These are phyloP conservation scores for Blastobotrys serpentis DNA, from an alignment of 1,139 yeast species.

Conservation along the genomic window DNA sequence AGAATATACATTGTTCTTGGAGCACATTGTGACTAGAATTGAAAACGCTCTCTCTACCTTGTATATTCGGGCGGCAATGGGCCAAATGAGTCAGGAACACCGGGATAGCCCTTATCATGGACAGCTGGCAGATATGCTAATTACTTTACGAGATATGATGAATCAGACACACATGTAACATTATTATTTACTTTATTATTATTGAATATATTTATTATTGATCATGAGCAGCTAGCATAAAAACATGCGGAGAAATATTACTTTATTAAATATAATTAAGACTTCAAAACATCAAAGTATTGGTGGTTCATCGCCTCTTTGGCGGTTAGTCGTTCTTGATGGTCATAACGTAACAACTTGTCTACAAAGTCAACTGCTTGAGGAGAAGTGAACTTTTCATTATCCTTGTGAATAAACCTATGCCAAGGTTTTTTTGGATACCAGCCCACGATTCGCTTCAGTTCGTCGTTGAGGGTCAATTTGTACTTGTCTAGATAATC, in stretches of 20 bases:
- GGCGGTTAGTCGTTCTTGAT: constrained; percentile 92
- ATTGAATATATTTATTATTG: constrained; percentile 2
- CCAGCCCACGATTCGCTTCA: constrained; percentile 51
- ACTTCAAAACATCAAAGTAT: constrained; percentile 51
- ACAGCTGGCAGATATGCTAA: constrained; percentile 23
- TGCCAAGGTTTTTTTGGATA: constrained; percentile 90
- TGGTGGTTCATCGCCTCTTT: constrained; percentile 91
- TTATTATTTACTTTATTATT: background rate
- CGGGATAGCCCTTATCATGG: constrained; percentile 13
- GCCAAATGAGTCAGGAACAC: constrained; percentile 17
- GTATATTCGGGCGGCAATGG: constrained; percentile 27
- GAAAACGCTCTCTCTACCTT: constrained; percentile 46
- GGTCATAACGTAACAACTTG: constrained; percentile 82
- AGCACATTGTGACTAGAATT: constrained; percentile 62
- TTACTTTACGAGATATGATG: constrained; percentile 14
- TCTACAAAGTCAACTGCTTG: constrained; percentile 84
- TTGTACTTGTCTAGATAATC: constrained; percentile 74
- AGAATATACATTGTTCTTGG: constrained; percentile 51
- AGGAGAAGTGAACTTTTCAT: constrained; percentile 63
- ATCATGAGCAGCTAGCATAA: no score
- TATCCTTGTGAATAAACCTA: constrained; percentile 70
- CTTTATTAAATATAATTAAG: constrained; percentile 6
- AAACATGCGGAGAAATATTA: background rate
- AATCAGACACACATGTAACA: background rate
- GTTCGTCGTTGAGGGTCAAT: constrained; percentile 72